Base-by-base conservation (phyloP, 2,329 filamentous ascomycete genomes). In the Fusarium brevicatenulatum region DNA sequence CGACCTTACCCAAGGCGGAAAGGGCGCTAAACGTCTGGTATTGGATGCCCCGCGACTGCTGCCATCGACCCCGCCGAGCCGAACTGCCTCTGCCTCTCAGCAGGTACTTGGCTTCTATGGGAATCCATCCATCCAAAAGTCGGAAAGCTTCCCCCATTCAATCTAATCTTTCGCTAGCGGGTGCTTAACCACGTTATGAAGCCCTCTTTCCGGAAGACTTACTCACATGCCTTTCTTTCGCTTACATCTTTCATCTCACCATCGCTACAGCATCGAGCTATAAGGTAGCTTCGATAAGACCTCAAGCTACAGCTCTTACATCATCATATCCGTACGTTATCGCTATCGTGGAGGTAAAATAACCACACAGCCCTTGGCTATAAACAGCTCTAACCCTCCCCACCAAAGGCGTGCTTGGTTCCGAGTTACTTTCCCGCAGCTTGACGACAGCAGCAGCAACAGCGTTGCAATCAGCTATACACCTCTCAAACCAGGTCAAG, bases 71-170 rank as follows among this genome's bases (percentile, higher is more conserved):
- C 71, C 71, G 67, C 71, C 60, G 56, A 25, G 39, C 37, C 39
- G 39, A 40, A 40, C 39, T 49, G 53, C 52, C 53, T 43, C 37
- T 43, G 40, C 61, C 47, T 72, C 69, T 52, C 49, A 52, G n/a
- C 25, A 47, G 46, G 28, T 52, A 52, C 70, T 54, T 58, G 59
- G 55, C 67, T 67, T 71, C 53, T 52, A 54, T 66, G 59, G 70
- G 71, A 57, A 63, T 69, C 57, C 57, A 63, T 67, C 57, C 56
- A 68, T 67, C 57, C 56, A 71, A 73, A 73, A 71, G 63, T 68
- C 65, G 58, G 58, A 55, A 71, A 71, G 71, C 50, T 64, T 73
- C 71, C 61, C 44, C 56, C 56, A 34, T 72, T 63, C 50, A 70
- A 39, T 40, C 43, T 47, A 70, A 39, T 44, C 32, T 42, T 66